Conservation (phyloP, 495 filamentous ascomycete species). For the Penicillium lividum region DNA sequence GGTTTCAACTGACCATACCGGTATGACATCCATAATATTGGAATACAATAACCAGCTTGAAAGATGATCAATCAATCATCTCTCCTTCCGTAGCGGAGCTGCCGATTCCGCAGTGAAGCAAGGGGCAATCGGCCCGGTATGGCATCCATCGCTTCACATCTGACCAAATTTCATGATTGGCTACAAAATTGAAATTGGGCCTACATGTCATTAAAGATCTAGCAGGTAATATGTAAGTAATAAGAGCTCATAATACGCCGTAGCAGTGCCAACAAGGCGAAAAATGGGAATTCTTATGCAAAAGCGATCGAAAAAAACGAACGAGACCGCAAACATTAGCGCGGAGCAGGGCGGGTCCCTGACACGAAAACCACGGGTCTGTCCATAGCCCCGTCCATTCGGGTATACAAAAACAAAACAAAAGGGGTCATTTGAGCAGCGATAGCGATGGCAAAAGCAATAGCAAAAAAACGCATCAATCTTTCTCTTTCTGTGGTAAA, state of each 20-base stretch:
- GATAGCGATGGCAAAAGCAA: not conserved
- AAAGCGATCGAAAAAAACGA: constrained; percentile 6
- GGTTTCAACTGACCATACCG: not conserved
- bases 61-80: not conserved
- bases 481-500: not conserved
- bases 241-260: constrained; percentile 18
- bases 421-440: not conserved
- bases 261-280: constrained; percentile 17
- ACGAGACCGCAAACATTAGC: constrained; percentile 1
- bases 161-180: not conserved
- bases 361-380: not conserved
- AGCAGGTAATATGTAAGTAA: not conserved
- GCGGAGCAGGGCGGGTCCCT: not conserved
- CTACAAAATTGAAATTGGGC: not conserved
- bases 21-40: not conserved
- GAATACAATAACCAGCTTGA: not conserved
- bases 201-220: not conserved
- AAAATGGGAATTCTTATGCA: constrained; percentile 11
- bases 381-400: constrained; percentile 1
- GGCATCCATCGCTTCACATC: not conserved
- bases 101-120: not conserved
- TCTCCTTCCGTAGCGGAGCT: not conserved
- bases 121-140: not conserved
- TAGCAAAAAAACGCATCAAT: not conserved
- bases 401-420: constrained; percentile 1